A percentile compares a stretch with the other conserved stretches of the same genome.
Evolutionary conservation across 2,329 filamentous ascomycete genomes (phyloP).

Genomic region (Colletotrichum sp.): DNA sequence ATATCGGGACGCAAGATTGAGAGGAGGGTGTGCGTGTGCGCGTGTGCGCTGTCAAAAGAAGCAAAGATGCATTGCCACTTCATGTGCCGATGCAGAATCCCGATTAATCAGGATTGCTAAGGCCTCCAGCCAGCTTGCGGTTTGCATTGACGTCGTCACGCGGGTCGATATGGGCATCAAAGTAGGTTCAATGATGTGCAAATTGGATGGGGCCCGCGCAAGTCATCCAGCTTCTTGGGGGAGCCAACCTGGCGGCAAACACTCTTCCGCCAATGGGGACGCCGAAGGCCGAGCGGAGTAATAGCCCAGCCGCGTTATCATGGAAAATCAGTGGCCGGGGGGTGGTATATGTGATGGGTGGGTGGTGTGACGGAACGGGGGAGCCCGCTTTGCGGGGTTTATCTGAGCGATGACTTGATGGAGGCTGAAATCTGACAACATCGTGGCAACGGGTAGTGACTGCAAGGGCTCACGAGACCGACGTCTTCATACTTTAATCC

Average conservation of each 20-base stretch:
- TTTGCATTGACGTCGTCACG: not conserved
- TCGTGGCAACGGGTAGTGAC: not conserved
- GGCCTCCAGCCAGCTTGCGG: not conserved
- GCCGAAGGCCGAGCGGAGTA: not conserved
- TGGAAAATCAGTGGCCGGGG: not conserved
- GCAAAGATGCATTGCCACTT: not conserved
- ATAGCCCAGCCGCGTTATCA: not conserved
- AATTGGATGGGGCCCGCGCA: not conserved
- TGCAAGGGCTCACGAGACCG: not conserved
- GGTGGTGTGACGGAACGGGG: not conserved
- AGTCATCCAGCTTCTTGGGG: not conserved
- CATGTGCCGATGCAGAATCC: not conserved
- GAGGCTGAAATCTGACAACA: not conserved
- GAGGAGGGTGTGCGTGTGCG: not conserved
- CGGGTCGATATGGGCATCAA: not conserved
- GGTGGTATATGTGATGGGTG: not conserved
- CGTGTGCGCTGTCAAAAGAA: not conserved
- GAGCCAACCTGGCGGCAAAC: not conserved
- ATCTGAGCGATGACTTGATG: not conserved
- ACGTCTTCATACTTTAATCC: not conserved
- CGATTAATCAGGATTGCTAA: not conserved
- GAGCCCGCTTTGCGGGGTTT: not conserved
- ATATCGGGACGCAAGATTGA: not conserved
- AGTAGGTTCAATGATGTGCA: not conserved
- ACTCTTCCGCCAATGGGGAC: not conserved